Evolutionary conservation across 768 basidiomycete genomes (phyloP).

Genomic region (Russula lepida): DNA sequence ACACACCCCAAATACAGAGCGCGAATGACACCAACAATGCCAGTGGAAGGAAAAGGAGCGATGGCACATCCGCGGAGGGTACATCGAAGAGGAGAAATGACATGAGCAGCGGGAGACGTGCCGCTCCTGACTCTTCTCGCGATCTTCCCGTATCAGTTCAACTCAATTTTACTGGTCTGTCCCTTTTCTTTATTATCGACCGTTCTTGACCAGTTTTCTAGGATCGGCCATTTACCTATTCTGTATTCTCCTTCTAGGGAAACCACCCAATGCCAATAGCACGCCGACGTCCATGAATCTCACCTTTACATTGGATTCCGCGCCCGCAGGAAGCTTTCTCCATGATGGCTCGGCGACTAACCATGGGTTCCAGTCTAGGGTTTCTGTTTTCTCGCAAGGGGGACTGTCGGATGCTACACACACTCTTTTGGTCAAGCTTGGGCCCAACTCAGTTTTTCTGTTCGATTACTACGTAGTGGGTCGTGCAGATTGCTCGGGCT

Average conservation of each 20-base stretch:
- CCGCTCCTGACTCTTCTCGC: neutral
- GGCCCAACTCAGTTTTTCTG: neutral
- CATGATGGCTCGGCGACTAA: neutral
- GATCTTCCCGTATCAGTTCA: neutral
- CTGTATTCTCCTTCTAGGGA: constrained; percentile 29
- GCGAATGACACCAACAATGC: neutral
- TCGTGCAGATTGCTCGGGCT: neutral
- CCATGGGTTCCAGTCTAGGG: neutral
- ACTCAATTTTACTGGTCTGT: neutral
- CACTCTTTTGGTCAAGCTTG: neutral
- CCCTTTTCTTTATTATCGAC: neutral
- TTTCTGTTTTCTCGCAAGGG: neutral
- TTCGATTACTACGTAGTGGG: neutral
- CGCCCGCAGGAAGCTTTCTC: neutral
- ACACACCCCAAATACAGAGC: neutral
- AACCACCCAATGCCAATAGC: neutral
- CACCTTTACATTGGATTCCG: neutral
- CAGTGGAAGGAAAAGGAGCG: neutral
- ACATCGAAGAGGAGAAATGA: neutral
- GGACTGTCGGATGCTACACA: neutral
- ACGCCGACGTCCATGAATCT: neutral
- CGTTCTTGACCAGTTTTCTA: constrained; percentile 21
- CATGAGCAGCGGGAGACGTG: neutral
- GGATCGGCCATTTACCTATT: constrained; percentile 44
- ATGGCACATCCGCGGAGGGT: neutral